Conservation (phyloP, 2,329 filamentous ascomycete species). For the Aureobasidium lini region DNA sequence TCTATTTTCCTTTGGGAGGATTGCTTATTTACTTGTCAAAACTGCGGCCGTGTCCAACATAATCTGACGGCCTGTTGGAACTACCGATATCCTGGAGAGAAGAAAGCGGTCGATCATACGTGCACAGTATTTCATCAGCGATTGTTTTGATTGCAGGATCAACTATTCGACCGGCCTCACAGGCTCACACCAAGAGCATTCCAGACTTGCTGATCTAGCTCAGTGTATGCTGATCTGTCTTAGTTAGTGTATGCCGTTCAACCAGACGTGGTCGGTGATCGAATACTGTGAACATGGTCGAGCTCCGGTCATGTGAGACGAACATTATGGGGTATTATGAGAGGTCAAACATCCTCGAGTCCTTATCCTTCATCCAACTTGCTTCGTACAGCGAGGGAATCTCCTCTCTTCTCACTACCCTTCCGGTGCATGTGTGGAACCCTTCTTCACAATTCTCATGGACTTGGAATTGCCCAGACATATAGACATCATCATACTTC, state of each 20-base stretch:
- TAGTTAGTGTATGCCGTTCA: neutral
- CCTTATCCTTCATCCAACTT: too few species aligned
- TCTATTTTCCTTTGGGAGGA: neutral
- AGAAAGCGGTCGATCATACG: neutral
- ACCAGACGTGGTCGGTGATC: neutral
- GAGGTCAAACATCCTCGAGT: neutral
- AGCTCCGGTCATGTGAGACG: too few species aligned
- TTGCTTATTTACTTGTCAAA: slow-evolving; percentile 6
- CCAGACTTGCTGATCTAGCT: neutral
- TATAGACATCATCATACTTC: too few species aligned
- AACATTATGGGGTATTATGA: too few species aligned
- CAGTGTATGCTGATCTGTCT: neutral
- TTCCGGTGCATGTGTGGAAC: too few species aligned
- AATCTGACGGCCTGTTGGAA: neutral
- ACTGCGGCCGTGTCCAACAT: neutral
- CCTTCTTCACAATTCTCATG: too few species aligned
- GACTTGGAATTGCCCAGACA: too few species aligned
- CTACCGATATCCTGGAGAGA: neutral
- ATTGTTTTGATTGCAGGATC: slow-evolving; percentile 6
- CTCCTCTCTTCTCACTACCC: too few species aligned
- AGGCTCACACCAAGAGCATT: neutral
- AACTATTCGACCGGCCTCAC: neutral
- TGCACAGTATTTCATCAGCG: neutral
- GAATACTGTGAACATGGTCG: too few species aligned
- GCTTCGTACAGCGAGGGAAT: too few species aligned